A percentile compares a stretch with the other conserved stretches of the same genome.
These are phyloP conservation scores for Erysimum pusillum DNA, from an alignment of 441 rosid species.

Conservation along the genomic window DNA sequence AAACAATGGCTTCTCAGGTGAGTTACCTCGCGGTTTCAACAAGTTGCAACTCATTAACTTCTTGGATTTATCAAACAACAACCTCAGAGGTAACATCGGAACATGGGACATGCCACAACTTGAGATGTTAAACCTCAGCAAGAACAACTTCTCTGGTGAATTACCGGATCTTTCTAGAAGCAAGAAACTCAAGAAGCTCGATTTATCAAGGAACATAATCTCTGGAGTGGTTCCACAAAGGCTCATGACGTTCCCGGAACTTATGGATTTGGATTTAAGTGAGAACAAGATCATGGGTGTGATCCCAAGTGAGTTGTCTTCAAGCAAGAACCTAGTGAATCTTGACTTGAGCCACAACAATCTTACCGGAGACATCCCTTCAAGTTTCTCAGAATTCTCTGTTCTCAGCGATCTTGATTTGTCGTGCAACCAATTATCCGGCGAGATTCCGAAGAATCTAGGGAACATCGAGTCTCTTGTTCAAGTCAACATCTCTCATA, in stretches of 20 bases:
- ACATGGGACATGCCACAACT: constrained; percentile 80
- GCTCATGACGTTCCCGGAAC: constrained; percentile 55
- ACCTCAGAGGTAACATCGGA: constrained; percentile 63
- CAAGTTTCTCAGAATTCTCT: constrained; percentile 59
- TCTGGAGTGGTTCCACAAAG: constrained; percentile 62
- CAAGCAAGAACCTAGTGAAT: constrained; percentile 74
- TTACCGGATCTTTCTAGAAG: constrained; percentile 70
- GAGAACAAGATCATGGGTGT: constrained; percentile 65
- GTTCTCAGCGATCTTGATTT: constrained; percentile 85
- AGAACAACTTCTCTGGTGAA: constrained; percentile 62
- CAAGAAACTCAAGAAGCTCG: constrained; percentile 66
- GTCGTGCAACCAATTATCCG: constrained; percentile 71
- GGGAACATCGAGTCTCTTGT: constrained; percentile 77
- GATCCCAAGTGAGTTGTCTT: constrained; percentile 73
- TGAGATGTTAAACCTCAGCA: constrained; percentile 75
- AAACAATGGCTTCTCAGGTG: constrained; percentile 67
- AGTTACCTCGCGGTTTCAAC: constrained; percentile 60
- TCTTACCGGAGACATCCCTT: constrained; percentile 71
- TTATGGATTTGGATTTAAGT: constrained; percentile 70
- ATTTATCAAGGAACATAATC: constrained; percentile 66
- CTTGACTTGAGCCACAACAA: constrained; percentile 81
- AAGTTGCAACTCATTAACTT: constrained; percentile 72
- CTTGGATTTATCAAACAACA: constrained; percentile 79
- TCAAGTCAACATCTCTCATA: constrained; percentile 81
- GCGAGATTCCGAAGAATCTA: constrained; percentile 65